phyloP scores from a whole-genome alignment of 495 filamentous ascomycete species.

The Penicillium fimorum region DNA sequence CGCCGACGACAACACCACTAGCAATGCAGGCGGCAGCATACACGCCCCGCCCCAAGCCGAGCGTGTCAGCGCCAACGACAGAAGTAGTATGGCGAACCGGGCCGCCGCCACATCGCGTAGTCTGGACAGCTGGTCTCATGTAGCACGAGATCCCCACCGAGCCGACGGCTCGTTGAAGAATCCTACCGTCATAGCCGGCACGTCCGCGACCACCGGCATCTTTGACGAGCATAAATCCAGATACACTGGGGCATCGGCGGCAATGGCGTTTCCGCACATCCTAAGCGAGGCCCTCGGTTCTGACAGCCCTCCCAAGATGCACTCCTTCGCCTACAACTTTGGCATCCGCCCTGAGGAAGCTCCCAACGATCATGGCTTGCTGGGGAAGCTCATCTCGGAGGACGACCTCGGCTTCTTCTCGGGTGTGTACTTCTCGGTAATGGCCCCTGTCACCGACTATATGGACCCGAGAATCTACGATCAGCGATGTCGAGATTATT shows the following conservation, averaged over 20 bases:
- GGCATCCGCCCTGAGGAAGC: constrained; percentile 34
- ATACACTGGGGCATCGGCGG: constrained; percentile 31
- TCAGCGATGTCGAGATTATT: constrained; percentile 34
- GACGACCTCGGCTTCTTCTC: constrained; percentile 27
- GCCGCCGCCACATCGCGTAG: not conserved
- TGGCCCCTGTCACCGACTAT: constrained; percentile 27
- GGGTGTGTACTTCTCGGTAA: constrained; percentile 22
- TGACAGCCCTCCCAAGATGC: constrained; percentile 26
- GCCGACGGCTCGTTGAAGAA: constrained; percentile 18
- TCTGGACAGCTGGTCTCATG: constrained; percentile 9
- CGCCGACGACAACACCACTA: constrained; percentile 16
- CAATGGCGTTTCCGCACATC: constrained; percentile 37
- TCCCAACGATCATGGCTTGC: constrained; percentile 22
- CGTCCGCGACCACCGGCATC: constrained; percentile 18
- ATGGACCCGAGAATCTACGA: constrained; percentile 29
- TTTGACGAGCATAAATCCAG: constrained; percentile 34
- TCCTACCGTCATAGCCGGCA: constrained; percentile 15
- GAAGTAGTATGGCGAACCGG: constrained; percentile 8
- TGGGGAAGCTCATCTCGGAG: constrained; percentile 28
- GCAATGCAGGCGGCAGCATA: not conserved
- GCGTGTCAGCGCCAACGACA: not conserved
- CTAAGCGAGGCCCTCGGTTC: constrained; percentile 31
- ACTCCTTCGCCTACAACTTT: constrained; percentile 34
- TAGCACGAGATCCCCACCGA: constrained; percentile 5
- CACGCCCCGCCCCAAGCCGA: not conserved